Conservation (phyloP, 495 filamentous ascomycete genomes). For the Penicillium herquei region DNA sequence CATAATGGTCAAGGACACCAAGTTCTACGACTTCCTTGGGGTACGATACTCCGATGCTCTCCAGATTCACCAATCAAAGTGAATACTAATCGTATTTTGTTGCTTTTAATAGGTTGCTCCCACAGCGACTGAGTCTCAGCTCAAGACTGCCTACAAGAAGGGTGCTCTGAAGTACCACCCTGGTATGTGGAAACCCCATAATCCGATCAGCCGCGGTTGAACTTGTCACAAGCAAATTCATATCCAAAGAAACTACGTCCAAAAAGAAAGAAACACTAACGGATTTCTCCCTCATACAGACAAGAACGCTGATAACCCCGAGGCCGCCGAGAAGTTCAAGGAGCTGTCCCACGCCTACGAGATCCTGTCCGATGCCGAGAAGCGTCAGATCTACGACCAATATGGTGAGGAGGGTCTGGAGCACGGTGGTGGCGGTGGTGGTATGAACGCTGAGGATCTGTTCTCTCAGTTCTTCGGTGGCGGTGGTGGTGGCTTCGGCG, state of each 20-base stretch:
- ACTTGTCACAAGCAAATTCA: background rate
- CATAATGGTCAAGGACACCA: constrained; percentile 86
- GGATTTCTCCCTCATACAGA: constrained; percentile 50
- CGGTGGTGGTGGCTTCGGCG: constrained; percentile 73
- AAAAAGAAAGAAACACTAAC: background rate
- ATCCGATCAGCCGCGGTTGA: no score
- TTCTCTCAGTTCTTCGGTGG: constrained; percentile 98
- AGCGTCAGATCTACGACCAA: constrained; percentile 89
- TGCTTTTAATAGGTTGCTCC: constrained; percentile 61
- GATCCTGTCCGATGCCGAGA: constrained; percentile 85
- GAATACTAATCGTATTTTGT: constrained; percentile 19
- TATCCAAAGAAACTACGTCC: background rate
- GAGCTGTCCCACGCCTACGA: constrained; percentile 95
- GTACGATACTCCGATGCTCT: constrained; percentile 49
- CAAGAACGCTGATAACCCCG: constrained; percentile 93
- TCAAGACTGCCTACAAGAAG: constrained; percentile 90
- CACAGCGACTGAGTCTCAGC: constrained; percentile 68
- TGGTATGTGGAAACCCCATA: constrained; percentile 51
- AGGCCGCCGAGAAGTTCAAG: constrained; percentile 96
- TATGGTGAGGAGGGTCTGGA: constrained; percentile 96
- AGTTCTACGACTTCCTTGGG: constrained; percentile 81
- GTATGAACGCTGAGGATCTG: constrained; percentile 95
- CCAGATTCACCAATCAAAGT: background rate
- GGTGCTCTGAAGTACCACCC: constrained; percentile 88
- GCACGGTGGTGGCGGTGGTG: constrained; percentile 74